Evolutionary conservation across 805 yeast species (phyloP).

Genomic region (Schwanniomyces pseudopolymorphus): DNA sequence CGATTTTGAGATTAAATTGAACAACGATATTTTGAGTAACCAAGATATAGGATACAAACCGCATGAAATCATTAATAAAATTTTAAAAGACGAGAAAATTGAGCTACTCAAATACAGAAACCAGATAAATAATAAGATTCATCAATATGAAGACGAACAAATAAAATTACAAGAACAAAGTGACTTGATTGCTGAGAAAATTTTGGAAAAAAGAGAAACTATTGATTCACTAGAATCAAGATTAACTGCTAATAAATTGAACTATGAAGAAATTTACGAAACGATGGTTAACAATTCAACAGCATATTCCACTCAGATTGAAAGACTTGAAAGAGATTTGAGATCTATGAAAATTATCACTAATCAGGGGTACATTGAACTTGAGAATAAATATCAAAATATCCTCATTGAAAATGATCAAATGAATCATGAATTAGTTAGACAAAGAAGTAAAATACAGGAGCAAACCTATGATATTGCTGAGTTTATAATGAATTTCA

Average conservation of each 20-base stretch:
- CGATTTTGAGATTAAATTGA: slow-evolving; percentile 41
- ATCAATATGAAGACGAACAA: slow-evolving; percentile 54
- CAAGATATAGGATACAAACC: slow-evolving; percentile 16
- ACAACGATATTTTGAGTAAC: slow-evolving; percentile 7
- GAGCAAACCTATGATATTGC: slow-evolving; percentile 57
- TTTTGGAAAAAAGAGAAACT: slow-evolving; percentile 56
- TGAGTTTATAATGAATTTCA: slow-evolving; percentile 61
- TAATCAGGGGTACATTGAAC: slow-evolving; percentile 49
- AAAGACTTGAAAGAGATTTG: slow-evolving; percentile 59
- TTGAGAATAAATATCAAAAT: slow-evolving; percentile 47
- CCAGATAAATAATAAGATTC: slow-evolving; percentile 44
- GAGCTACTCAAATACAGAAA: slow-evolving; percentile 28
- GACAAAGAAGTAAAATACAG: slow-evolving; percentile 48
- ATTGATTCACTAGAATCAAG: slow-evolving; percentile 58
- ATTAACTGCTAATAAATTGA: slow-evolving; percentile 50
- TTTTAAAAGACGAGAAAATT: slow-evolving; percentile 47
- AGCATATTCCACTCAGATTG: slow-evolving; percentile 62
- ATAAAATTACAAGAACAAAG: slow-evolving; percentile 57
- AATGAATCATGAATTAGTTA: slow-evolving; percentile 44
- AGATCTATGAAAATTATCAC: slow-evolving; percentile 47
- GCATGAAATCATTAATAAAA: slow-evolving; percentile 42
- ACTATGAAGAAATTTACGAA: slow-evolving; percentile 56
- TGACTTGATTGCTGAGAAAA: slow-evolving; percentile 54
- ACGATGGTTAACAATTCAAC: slow-evolving; percentile 52
- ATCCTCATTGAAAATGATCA: slow-evolving; percentile 54